Percentiles rank a stretch among this genome's conserved stretches.
phyloP scores from a whole-genome alignment of 208 protist species.

The Tritrichomonas foetus region DNA sequence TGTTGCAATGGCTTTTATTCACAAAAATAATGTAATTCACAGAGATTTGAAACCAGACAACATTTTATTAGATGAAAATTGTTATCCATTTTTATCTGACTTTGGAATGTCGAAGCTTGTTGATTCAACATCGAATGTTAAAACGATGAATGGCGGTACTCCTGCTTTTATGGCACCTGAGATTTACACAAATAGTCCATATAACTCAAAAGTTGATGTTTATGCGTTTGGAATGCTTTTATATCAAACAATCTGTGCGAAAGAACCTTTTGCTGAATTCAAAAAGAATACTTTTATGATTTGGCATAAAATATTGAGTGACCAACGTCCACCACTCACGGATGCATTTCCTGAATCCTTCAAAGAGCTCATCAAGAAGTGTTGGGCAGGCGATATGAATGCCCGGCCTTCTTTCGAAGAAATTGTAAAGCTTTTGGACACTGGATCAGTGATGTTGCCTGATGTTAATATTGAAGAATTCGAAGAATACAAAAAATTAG shows the following conservation, averaged over 20 bases:
- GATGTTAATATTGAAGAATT: neutral
- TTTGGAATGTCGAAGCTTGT: neutral
- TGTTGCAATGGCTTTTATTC: neutral
- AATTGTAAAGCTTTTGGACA: neutral
- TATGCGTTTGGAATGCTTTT: neutral
- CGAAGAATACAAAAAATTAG: neutral
- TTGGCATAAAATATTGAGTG: too few relatives aligned
- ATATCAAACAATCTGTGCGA: neutral
- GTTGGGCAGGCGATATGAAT: neutral
- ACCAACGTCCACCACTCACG: neutral
- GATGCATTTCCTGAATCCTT: neutral
- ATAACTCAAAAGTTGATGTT: neutral
- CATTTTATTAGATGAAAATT: neutral
- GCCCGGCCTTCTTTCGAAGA: neutral
- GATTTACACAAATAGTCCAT: neutral
- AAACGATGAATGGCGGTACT: neutral
- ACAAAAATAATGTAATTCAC: neutral
- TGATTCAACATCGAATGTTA: neutral
- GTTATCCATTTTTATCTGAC: neutral
- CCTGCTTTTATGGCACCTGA: conserved; percentile 7
- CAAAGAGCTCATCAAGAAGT: neutral
- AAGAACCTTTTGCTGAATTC: neutral
- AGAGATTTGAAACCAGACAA: neutral
- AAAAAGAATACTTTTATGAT: neutral
- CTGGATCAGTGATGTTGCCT: neutral